These are phyloP conservation scores for Anthracocystis setariae DNA, from an alignment of 1,284 basidiomycete species.

Conservation along the genomic window DNA sequence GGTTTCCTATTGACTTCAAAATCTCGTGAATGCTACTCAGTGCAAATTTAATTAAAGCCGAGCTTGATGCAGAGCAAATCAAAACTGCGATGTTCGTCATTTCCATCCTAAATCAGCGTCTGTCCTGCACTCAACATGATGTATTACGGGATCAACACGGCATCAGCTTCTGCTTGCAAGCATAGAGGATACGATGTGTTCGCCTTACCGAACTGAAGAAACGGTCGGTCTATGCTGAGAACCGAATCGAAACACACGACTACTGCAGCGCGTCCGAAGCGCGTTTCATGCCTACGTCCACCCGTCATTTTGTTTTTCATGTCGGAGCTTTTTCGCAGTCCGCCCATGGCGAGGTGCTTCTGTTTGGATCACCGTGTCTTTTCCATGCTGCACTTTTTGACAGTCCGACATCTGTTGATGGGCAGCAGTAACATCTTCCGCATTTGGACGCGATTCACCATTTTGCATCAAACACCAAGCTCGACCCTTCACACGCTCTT, in stretches of 20 bases:
- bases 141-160: no score
- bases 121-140: no score
- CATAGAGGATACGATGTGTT: no score
- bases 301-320: no score
- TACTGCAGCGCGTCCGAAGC: no score
- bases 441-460: conserved; percentile 21
- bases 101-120: not conserved
- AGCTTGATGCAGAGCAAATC: no score
- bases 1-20: no score
- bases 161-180: no score
- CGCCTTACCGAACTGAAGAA: no score
- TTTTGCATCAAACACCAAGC: not conserved
- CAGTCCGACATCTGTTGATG: conserved; percentile 23
- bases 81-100: conserved; percentile 1
- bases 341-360: conserved; percentile 2
- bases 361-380: conserved; percentile 3
- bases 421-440: conserved; percentile 35
- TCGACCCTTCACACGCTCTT: not conserved
- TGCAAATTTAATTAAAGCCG: not conserved
- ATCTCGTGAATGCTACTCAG: not conserved
- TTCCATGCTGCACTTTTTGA: conserved; percentile 26
- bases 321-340: conserved; percentile 3
- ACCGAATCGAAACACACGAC: no score
- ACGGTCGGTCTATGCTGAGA: no score
- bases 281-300: no score